These are phyloP conservation scores for Talaromyces amestolkiae DNA, from an alignment of 2,329 filamentous ascomycete species.

Conservation along the genomic window DNA sequence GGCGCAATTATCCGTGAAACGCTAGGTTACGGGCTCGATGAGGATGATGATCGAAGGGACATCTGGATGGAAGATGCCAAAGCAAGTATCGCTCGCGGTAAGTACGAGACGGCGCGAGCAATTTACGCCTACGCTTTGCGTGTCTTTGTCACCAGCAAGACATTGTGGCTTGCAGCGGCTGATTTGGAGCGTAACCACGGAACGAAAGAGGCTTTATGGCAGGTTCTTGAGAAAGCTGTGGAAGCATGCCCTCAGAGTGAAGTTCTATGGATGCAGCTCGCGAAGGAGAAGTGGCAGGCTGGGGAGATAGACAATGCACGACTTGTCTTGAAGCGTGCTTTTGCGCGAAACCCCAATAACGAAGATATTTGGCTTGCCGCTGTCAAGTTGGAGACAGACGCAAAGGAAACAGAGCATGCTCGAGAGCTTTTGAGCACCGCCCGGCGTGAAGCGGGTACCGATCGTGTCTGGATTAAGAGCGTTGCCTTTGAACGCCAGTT, in stretches of 20 bases:
- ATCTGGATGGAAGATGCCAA: slow-evolving; percentile 95
- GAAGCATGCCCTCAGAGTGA: slow-evolving; percentile 90
- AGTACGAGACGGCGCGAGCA: slow-evolving; percentile 84
- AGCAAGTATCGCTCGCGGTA: slow-evolving; percentile 73
- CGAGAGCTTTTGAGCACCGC: slow-evolving; percentile 77
- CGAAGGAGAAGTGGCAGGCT: slow-evolving; percentile 88
- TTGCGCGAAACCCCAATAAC: slow-evolving; percentile 93
- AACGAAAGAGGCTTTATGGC: slow-evolving; percentile 75
- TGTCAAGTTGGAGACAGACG: slow-evolving; percentile 93
- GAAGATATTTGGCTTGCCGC: slow-evolving; percentile 97
- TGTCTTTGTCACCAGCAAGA: slow-evolving; percentile 83
- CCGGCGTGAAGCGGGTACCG: slow-evolving; percentile 83
- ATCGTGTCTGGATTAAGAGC: slow-evolving; percentile 96
- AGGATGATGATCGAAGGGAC: slow-evolving; percentile 93
- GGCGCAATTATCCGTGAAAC: slow-evolving; percentile 89
- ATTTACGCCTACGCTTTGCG: slow-evolving; percentile 90
- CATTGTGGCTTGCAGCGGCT: slow-evolving; percentile 84
- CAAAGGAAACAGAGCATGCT: slow-evolving; percentile 76
- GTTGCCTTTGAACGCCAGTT: slow-evolving; percentile 88
- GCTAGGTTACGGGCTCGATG: slow-evolving; percentile 86
- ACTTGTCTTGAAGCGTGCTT: slow-evolving; percentile 79
- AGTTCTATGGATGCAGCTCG: slow-evolving; percentile 91
- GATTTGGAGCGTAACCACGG: slow-evolving; percentile 91
- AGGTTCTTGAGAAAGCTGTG: slow-evolving; percentile 86
- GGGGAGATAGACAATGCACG: slow-evolving; percentile 85